phyloP scores from a whole-genome alignment of 2,329 filamentous ascomycete genomes.

The Hypoxylon sp. region DNA sequence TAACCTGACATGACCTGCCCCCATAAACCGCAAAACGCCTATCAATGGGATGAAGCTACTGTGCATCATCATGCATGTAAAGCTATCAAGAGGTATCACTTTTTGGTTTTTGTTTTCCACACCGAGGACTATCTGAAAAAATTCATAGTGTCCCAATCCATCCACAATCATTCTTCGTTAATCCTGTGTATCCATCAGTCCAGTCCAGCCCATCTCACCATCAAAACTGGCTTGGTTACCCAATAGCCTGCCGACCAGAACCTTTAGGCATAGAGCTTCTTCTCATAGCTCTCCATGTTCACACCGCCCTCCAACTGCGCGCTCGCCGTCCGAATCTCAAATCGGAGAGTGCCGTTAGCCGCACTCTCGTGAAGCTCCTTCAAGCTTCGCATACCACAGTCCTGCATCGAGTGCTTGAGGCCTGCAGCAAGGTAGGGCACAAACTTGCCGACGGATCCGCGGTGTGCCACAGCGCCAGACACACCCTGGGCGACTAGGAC shows the following conservation, averaged over 20 bases:
- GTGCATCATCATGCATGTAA: constrained; percentile 37
- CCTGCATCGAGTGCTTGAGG: constrained; percentile 97
- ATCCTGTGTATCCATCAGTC: constrained; percentile 13
- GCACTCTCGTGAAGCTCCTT: constrained; percentile 82
- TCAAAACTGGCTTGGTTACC: constrained; percentile 3
- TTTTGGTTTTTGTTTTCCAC: constrained; percentile 37
- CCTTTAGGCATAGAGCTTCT: constrained; percentile 94
- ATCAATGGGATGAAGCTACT: constrained; percentile 39
- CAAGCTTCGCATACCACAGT: constrained; percentile 89
- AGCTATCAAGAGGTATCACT: constrained; percentile 46
- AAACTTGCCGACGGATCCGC: constrained; percentile 92
- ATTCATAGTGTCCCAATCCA: constrained; percentile 20
- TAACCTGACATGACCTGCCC: constrained; percentile 40
- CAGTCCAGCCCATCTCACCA: background rate
- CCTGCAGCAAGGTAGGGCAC: constrained; percentile 95
- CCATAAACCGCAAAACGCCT: constrained; percentile 38
- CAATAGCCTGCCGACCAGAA: constrained; percentile 3
- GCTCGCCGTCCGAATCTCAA: constrained; percentile 94
- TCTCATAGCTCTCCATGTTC: constrained; percentile 99
- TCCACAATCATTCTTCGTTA: constrained; percentile 10
- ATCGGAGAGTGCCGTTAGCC: constrained; percentile 81
- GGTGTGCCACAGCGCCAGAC: constrained; percentile 85
- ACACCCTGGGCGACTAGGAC: constrained; percentile 98
- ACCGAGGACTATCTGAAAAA: constrained; percentile 39
- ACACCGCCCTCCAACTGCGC: constrained; percentile 97